Evolutionary conservation across 129 eudicot genomes (phyloP), one percentile per base, ranked within the genome.

Genomic region (Apium graveolens): DNA sequence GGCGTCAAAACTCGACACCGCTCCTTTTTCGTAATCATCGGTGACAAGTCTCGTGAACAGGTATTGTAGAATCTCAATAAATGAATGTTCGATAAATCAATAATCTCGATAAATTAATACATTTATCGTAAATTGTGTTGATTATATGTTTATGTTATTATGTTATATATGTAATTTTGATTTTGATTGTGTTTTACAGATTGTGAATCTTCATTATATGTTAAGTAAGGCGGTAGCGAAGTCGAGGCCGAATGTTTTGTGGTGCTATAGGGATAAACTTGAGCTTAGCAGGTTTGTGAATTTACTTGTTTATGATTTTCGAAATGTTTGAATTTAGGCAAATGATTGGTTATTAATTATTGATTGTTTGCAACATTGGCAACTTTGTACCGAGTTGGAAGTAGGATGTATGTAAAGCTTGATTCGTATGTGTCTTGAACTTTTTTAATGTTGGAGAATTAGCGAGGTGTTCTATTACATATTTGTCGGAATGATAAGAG

Each of bases 21-120:
- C 31, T 94, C 98, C 12, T 83, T 94, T 81, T 91, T 94, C 80
- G 90, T 91, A 72, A 85, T 94, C 24, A 80, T 94, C 44, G 98
- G 98, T n/a, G 98, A 94, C 87, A 91, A 94, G 81, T 91, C 93
- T 10, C 97, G 85, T 7, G 87, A 88, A 88, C 97, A 91, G 96
- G 98, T 71, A 82, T 53, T 10, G 60, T 17, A 57, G 1, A 60
- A 55, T 55, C 65, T 55, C 65, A 31, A 55, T 20, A 44, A 44
- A 11, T 44, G 16, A 11, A 44, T 44, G 48, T 44, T 55, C 65
- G 65, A 55, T 14, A 16, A 46, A 46, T 46, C 4, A 14, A 46
- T 46, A 14, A 46, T 46, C 53, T 46, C 7, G 21, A 46, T 46
- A 0, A 46, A 16, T 46, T 43, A 43, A 5, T 43, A 43, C 46